Evolutionary conservation across 2,329 filamentous ascomycete genomes (phyloP), one percentile per base, ranked within the genome.

Genomic region (Fusarium xyrophilum): DNA sequence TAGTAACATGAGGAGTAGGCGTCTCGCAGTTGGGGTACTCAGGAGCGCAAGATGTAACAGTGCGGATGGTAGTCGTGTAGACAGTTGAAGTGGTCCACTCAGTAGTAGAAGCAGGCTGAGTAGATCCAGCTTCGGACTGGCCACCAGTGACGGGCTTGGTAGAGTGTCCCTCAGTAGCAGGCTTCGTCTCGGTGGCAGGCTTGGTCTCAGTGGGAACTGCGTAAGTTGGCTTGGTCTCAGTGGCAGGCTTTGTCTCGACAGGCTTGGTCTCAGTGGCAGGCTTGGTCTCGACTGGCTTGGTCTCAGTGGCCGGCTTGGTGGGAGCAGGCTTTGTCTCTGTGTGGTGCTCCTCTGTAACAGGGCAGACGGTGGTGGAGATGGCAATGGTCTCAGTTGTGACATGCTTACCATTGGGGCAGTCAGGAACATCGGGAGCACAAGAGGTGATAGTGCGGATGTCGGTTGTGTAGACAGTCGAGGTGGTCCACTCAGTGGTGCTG

Each of bases 1-100:
- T 69, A 12, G 62, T 67, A 17, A 69, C 44, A 3, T 69, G 66
- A 8, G 66, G 66, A 8, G 52, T 57, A 27, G 39, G 46, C 1
- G 6, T 28, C 23, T 53, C 54, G 46, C 66, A 69, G 19, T 69
- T 33, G 1, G 66, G 43, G 6, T 46, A 54, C 27, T 60, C 58
- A 1, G 68, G 58, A 1, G 33, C 61, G 7, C 68, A 70, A 8
- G 50, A 57, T 7, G 68, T 70, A n/a, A 70, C 65, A 7, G 68
- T 70, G 10, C 53, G 63, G 13, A 70, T 19, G 11, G 46, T 60
- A 6, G 69, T 71, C 0, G 68, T 71, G 56, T 71, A 71, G 1
- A 71, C 53, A 17, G 68, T 71, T 5, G 65, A 69, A 14, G 68
- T 71, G n/a, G 61, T 51, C 50, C 23, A 59, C 15, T 47, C 57